phyloP scores from a whole-genome alignment of 1,139 yeast species.

The Nadsonia starkeyi-henricii region DNA sequence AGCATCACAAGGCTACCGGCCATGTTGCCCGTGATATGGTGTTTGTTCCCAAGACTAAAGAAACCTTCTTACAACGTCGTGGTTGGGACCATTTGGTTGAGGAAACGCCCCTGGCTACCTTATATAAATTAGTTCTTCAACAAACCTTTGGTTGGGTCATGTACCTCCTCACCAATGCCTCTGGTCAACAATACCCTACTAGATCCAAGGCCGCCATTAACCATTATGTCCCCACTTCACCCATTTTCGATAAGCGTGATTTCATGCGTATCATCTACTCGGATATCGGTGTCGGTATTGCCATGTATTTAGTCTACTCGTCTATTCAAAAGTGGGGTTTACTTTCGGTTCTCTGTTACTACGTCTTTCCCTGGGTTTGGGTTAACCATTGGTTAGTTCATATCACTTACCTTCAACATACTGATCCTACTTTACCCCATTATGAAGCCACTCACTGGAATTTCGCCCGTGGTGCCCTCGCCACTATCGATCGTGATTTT shows the following conservation, averaged over 20 bases:
- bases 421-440: constrained; percentile 71
- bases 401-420: constrained; percentile 74
- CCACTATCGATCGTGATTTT: constrained; percentile 73
- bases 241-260: constrained; percentile 57
- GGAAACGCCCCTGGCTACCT: constrained; percentile 59
- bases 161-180: constrained; percentile 54
- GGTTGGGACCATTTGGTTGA: constrained; percentile 45
- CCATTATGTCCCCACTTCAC: constrained; percentile 63
- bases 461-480: constrained; percentile 81
- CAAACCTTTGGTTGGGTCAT: constrained; percentile 66
- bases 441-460: constrained; percentile 66
- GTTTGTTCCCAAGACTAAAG: constrained; percentile 57
- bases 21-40: constrained; percentile 73
- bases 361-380: constrained; percentile 66
- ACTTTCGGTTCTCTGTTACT: constrained; percentile 51
- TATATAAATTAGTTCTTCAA: constrained; percentile 43
- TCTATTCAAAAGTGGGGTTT: constrained; percentile 53
- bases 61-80: constrained; percentile 32
- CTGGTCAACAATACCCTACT: constrained; percentile 57
- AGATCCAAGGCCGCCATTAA: constrained; percentile 35
- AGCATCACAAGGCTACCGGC: constrained; percentile 83
- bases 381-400: constrained; percentile 86
- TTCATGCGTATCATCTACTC: constrained; percentile 56
- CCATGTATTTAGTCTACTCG: constrained; percentile 41
- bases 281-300: constrained; percentile 54